Evolutionary conservation across 2,329 filamentous ascomycete species (phyloP).

Genomic region (Pestalotiopsis sp.): DNA sequence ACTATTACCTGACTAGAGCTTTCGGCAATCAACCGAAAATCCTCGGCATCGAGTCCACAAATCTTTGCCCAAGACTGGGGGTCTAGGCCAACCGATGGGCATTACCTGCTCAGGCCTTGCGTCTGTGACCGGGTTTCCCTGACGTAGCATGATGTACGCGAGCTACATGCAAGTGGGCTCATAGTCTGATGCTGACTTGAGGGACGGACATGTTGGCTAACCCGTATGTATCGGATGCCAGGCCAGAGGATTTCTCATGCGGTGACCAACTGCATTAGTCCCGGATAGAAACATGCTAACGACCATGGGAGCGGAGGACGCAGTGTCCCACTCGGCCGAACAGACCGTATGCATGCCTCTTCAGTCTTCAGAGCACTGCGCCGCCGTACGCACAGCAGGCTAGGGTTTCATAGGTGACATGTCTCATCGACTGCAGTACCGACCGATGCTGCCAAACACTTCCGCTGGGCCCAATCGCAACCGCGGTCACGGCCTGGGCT

Average conservation of each 20-base stretch:
- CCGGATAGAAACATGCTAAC: background rate
- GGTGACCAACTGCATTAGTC: background rate
- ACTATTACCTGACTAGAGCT: conserved; percentile 5
- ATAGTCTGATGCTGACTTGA: background rate
- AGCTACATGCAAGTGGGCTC: background rate
- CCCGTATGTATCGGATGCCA: background rate
- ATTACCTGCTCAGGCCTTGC: background rate
- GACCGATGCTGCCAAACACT: background rate
- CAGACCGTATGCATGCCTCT: background rate
- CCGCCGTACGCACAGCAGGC: background rate
- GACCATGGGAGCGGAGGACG: background rate
- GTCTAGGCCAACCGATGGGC: background rate
- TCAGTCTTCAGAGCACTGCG: background rate
- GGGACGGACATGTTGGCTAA: background rate
- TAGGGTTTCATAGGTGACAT: background rate
- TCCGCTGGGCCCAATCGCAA: background rate
- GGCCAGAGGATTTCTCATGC: background rate
- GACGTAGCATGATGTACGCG: background rate
- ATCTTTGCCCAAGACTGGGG: background rate
- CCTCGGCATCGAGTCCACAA: background rate
- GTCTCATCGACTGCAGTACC: background rate
- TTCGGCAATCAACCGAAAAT: background rate
- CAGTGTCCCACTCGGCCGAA: background rate
- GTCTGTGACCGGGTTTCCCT: background rate
- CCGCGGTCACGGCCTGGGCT: background rate